Percentiles rank a stretch among this genome's conserved stretches.
Evolutionary conservation across 176 grass and related monocot species (phyloP).

Genomic region (Musa schizocarpa): DNA sequence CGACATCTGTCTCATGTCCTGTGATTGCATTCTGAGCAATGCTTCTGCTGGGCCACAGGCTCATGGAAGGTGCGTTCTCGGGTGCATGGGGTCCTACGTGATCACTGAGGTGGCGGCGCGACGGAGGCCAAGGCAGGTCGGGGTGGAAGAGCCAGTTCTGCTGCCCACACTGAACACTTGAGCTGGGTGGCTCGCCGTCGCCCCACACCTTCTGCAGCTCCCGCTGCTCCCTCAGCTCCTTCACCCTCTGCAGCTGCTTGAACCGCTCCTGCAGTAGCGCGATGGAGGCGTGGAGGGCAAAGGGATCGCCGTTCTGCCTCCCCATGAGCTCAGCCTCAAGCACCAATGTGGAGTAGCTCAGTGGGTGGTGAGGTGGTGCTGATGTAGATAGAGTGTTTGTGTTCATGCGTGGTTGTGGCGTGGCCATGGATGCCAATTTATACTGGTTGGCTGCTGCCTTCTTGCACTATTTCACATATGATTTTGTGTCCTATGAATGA

Average conservation of each 20-base stretch:
- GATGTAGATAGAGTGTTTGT: not conserved
- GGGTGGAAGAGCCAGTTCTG: slow-evolving; percentile 7
- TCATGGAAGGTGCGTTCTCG: slow-evolving; percentile 11
- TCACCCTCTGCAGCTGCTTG: slow-evolving; percentile 58
- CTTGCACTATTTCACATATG: slow-evolving; percentile 9
- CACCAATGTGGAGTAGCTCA: not conserved
- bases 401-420: not conserved
- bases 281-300: slow-evolving; percentile 41
- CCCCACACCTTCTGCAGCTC: not conserved
- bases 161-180: not conserved
- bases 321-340: not conserved
- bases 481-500: slow-evolving; percentile 7
- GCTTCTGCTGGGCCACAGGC: slow-evolving; percentile 26
- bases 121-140: not conserved
- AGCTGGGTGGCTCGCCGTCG: not conserved
- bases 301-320: slow-evolving; percentile 33
- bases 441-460: slow-evolving; percentile 1
- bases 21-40: slow-evolving; percentile 20
- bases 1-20: slow-evolving; percentile 27
- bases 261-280: slow-evolving; percentile 75
- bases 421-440: not conserved
- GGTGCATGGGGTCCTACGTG: slow-evolving; percentile 17
- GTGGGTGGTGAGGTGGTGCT: not conserved
- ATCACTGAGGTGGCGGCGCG: slow-evolving; percentile 16
- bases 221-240: slow-evolving; percentile 63